Conservation (phyloP, 2,329 filamentous ascomycete species). For the Zymoseptoria crescenta region DNA sequence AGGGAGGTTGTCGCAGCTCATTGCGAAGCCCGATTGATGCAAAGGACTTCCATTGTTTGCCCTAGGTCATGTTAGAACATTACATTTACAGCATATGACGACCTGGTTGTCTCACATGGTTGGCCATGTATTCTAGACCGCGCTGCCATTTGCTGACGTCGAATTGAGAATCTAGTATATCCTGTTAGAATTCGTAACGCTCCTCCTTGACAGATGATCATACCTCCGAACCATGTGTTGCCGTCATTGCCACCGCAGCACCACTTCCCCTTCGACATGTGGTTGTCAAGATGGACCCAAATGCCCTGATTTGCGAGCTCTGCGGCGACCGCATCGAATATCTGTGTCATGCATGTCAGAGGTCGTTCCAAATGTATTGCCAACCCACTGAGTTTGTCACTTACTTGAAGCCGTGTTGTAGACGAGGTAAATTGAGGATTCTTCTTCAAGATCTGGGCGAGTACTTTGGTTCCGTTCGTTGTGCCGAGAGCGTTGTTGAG, state of each 20-base stretch:
- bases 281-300: slow-evolving; percentile 56
- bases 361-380: not conserved
- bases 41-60: slow-evolving; percentile 38
- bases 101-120: slow-evolving; percentile 30
- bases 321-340: slow-evolving; percentile 48
- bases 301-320: slow-evolving; percentile 42
- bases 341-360: slow-evolving; percentile 14
- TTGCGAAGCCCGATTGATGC: slow-evolving; percentile 48
- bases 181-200: not conserved
- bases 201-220: not conserved
- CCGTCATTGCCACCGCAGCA: slow-evolving; percentile 45
- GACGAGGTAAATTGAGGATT: slow-evolving; percentile 48
- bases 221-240: slow-evolving; percentile 37
- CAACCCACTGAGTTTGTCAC: not conserved
- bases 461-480: slow-evolving; percentile 46
- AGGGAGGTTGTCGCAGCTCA: slow-evolving; percentile 38
- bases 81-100: not conserved
- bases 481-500: slow-evolving; percentile 37
- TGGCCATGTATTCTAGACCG: slow-evolving; percentile 53
- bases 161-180: slow-evolving; percentile 46
- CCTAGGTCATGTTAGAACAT: not conserved
- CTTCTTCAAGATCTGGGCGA: slow-evolving; percentile 46
- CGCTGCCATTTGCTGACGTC: slow-evolving; percentile 52
- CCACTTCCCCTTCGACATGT: slow-evolving; percentile 51
- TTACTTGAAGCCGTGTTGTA: slow-evolving; percentile 35